Percentiles rank a stretch among this genome's conserved stretches.
Conservation (phyloP, 225 moss, liverwort and hornwort genomes). For the Sphagnum tenellum region DNA sequence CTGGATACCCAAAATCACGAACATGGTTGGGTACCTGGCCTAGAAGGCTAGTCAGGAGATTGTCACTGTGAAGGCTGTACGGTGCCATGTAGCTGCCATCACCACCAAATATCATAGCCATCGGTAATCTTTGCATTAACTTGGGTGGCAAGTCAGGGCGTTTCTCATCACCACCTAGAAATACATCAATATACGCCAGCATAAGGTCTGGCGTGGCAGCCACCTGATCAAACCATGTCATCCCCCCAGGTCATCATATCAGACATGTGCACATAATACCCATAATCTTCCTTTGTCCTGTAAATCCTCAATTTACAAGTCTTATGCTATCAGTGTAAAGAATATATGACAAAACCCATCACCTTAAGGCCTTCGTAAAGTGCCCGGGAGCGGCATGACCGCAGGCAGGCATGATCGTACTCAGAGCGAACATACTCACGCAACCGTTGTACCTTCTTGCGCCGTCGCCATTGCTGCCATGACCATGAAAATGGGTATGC, state of each 20-base stretch:
- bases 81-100: slow-evolving; percentile 95
- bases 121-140: slow-evolving; percentile 78
- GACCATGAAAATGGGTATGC: slow-evolving; percentile 96
- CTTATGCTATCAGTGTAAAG: too few relatives aligned
- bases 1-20: too few relatives aligned
- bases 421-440: slow-evolving; percentile 94
- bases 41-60: slow-evolving; percentile 82
- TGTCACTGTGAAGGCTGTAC: slow-evolving; percentile 92
- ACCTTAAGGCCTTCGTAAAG: slow-evolving; percentile 97
- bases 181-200: slow-evolving; percentile 95
- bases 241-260: too few relatives aligned
- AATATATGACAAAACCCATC: too few relatives aligned
- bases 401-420: slow-evolving; percentile 97
- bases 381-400: slow-evolving; percentile 93
- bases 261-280: too few relatives aligned
- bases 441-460: slow-evolving; percentile 84
- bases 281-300: too few relatives aligned
- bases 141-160: slow-evolving; percentile 83
- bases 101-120: slow-evolving; percentile 88
- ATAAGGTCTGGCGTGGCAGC: slow-evolving; percentile 97
- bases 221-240: slow-evolving; percentile 37
- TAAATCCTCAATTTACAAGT: too few relatives aligned
- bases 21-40: slow-evolving; percentile 48
- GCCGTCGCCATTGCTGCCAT: slow-evolving; percentile 97
- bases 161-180: slow-evolving; percentile 95